Conservation (phyloP, 768 basidiomycete genomes). For the Pleurotus cornucopiae region DNA sequence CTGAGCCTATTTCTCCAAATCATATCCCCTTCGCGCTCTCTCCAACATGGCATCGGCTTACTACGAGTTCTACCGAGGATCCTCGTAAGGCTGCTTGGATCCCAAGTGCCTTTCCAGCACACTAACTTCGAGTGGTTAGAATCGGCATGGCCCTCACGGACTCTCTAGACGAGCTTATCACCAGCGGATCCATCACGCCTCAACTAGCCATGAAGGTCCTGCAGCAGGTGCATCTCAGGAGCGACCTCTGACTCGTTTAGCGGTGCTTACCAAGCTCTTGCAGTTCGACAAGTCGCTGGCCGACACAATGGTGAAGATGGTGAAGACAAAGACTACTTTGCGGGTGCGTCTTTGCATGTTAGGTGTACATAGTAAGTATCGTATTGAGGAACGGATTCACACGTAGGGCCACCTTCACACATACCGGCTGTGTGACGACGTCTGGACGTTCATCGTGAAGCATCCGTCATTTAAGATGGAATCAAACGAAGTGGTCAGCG, state of each 20-base stretch:
- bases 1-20: too few relatives aligned
- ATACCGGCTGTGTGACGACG: conserved; percentile 91
- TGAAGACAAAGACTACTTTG: conserved; percentile 91
- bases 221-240: conserved; percentile 65
- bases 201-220: conserved; percentile 99
- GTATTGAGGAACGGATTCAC: background rate
- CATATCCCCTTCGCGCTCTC: too few relatives aligned
- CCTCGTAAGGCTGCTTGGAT: conserved; percentile 58
- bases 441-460: conserved; percentile 98
- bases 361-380: background rate
- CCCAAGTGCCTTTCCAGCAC: background rate
- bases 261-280: conserved; percentile 1
- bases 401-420: conserved; percentile 83
- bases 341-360: conserved; percentile 53
- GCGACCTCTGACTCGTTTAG: background rate
- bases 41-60: conserved; percentile 71
- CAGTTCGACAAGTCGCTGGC: conserved; percentile 97
- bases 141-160: conserved; percentile 98
- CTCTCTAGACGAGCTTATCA: conserved; percentile 97
- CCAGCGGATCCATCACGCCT: conserved; percentile 92
- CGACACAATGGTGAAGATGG: conserved; percentile 87
- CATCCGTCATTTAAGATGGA: conserved; percentile 96
- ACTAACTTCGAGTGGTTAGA: conserved; percentile 36
- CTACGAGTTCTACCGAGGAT: conserved; percentile 91
- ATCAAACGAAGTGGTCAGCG: conserved; percentile 69